Conservation (phyloP, 345 rosid genomes). For the Bruguiera parviflora region DNA sequence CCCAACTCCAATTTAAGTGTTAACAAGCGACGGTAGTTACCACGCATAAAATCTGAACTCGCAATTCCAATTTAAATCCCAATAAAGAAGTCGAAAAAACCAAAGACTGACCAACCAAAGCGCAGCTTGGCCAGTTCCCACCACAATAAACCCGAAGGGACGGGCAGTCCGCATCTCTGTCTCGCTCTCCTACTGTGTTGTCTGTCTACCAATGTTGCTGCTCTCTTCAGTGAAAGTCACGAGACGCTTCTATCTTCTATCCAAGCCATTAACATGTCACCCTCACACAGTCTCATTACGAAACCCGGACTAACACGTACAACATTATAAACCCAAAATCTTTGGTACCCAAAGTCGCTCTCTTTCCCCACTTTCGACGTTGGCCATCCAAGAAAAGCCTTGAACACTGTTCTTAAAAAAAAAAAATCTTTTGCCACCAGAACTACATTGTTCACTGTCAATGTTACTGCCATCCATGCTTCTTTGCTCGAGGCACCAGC, state of each 20-base stretch:
- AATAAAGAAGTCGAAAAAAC: too few species aligned
- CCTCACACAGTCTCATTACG: constrained; percentile 18
- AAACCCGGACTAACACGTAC: background rate
- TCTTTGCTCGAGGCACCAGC: constrained; percentile 73
- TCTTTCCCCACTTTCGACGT: constrained; percentile 16
- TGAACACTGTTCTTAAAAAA: constrained; percentile 16
- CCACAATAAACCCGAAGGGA: too few species aligned
- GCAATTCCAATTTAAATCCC: too few species aligned
- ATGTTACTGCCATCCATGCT: constrained; percentile 31
- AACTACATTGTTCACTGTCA: too few species aligned
- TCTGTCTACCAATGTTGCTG: background rate
- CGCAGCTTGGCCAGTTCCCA: too few species aligned
- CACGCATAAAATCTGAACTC: too few species aligned
- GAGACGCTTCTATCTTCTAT: constrained; percentile 41
- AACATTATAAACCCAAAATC: constrained; percentile 10
- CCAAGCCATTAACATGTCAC: constrained; percentile 30
- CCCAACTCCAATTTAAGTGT: too few species aligned
- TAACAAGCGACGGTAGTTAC: too few species aligned
- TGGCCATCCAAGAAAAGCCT: constrained; percentile 20
- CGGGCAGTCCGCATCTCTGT: too few species aligned
- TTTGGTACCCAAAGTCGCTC: constrained; percentile 35
- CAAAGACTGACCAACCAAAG: too few species aligned
- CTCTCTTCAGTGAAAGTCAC: background rate
- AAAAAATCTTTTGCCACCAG: too few species aligned
- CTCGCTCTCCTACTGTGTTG: too few species aligned